Evolutionary conservation across 768 basidiomycete genomes (phyloP).

Genomic region (Tylopilus vinaceipallidus): DNA sequence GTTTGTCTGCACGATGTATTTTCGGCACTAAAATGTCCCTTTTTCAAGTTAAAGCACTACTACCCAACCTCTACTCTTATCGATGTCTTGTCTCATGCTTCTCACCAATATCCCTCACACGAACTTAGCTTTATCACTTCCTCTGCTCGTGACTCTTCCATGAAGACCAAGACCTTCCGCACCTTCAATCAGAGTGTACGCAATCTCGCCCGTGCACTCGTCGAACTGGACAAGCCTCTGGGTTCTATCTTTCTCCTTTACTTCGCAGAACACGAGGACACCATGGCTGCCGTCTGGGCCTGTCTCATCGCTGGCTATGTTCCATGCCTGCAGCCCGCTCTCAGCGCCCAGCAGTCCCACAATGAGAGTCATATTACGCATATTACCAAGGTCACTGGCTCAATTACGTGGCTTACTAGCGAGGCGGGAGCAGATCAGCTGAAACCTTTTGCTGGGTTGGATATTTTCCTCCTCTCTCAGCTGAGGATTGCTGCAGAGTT

Average conservation of each 20-base stretch:
- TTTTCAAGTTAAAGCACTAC: not conserved
- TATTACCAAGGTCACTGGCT: conserved; percentile 16
- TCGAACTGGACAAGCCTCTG: not conserved
- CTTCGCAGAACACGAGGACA: not conserved
- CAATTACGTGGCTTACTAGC: conserved; percentile 22
- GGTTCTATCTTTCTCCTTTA: not conserved
- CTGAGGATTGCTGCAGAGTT: conserved; percentile 19
- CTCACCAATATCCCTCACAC: conserved; percentile 19
- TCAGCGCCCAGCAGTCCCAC: not conserved
- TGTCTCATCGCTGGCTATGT: not conserved
- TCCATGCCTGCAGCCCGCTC: not conserved
- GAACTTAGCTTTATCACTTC: conserved; percentile 26
- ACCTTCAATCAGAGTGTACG: not conserved
- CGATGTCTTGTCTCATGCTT: conserved; percentile 19
- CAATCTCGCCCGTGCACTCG: not conserved
- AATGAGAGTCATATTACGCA: conserved; percentile 4
- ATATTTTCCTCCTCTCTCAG: conserved; percentile 21
- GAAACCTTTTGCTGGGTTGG: not conserved
- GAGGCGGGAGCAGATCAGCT: conserved; percentile 21
- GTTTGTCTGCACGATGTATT: too few relatives aligned
- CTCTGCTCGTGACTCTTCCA: conserved; percentile 23
- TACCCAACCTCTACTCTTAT: conserved; percentile 16
- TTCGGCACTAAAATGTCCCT: not conserved
- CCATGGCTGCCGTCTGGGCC: not conserved
- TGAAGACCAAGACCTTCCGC: conserved; percentile 5